phyloP scores from a whole-genome alignment of 352 stramenopile genomes.

The Phytopythium sindhum region DNA sequence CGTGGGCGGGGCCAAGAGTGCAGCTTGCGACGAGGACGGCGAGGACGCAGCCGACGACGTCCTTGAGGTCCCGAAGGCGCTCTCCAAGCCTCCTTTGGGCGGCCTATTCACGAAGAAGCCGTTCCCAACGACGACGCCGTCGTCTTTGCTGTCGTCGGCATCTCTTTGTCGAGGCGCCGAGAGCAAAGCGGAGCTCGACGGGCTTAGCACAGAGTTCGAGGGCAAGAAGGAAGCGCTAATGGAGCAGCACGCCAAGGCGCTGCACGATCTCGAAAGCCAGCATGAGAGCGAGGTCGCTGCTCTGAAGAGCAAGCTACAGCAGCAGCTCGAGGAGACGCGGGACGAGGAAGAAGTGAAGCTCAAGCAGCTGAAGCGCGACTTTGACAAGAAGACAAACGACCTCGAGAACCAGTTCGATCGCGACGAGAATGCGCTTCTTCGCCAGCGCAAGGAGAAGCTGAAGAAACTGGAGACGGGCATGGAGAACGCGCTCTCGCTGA shows the following conservation, averaged over 20 bases:
- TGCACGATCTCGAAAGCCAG: constrained; percentile 30
- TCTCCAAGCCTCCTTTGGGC: constrained; percentile 52
- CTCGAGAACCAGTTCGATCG: constrained; percentile 69
- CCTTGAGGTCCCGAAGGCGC: constrained; percentile 16
- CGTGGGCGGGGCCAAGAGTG: constrained; percentile 20
- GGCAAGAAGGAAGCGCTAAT: constrained; percentile 45
- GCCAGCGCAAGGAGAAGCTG: constrained; percentile 60
- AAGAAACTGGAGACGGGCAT: constrained; percentile 56
- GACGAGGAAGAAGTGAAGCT: constrained; percentile 52
- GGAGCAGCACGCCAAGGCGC: constrained; percentile 34
- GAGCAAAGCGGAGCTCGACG: constrained; percentile 35
- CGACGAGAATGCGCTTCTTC: constrained; percentile 48
- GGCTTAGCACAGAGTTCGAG: constrained; percentile 30
- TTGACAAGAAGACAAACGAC: constrained; percentile 66
- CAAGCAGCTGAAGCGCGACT: constrained; percentile 57
- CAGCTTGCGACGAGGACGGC: constrained; percentile 28
- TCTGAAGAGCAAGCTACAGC: constrained; percentile 44
- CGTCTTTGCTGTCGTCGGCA: constrained; percentile 1
- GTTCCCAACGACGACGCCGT: constrained; percentile 23
- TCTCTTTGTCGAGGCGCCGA: constrained; percentile 18
- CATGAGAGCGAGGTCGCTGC: constrained; percentile 35
- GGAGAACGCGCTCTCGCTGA: constrained; percentile 35
- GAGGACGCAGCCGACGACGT: constrained; percentile 17
- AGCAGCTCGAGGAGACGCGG: constrained; percentile 45
- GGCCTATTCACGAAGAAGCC: constrained; percentile 50